phyloP scores from a whole-genome alignment of 257 asterid genomes.

The Asclepias syriaca region DNA sequence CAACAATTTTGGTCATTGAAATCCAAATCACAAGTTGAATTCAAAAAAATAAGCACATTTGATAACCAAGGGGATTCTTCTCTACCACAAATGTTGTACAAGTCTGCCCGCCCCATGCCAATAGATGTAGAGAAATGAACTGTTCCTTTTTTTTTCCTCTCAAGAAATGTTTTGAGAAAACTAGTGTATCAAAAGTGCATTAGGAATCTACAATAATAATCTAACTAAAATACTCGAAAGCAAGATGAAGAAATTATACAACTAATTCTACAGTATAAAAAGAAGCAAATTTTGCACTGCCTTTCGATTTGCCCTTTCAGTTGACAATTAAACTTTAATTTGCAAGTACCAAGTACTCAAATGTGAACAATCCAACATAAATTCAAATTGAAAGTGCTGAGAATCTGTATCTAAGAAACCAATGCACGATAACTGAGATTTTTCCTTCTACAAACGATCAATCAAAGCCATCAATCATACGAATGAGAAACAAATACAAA shows the following conservation, averaged over 20 bases:
- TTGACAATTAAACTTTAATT: not conserved
- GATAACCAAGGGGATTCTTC: not conserved
- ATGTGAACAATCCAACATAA: not conserved
- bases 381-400: not conserved
- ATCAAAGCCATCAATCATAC: not conserved
- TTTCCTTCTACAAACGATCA: not conserved
- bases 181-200: not conserved
- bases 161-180: not conserved
- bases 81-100: not conserved
- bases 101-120: not conserved
- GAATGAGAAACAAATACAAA: not conserved
- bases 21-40: not conserved
- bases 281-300: not conserved
- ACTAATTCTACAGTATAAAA: not conserved
- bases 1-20: not conserved
- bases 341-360: not conserved
- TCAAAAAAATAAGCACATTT: not conserved
- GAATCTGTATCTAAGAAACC: not conserved
- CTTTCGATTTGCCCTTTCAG: not conserved
- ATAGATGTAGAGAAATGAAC: not conserved
- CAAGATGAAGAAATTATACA: not conserved
- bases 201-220: not conserved
- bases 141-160: not conserved
- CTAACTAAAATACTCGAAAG: not conserved
- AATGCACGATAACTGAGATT: not conserved